Evolutionary conservation across 495 filamentous ascomycete genomes (phyloP).

Genomic region (Xylaria curta): DNA sequence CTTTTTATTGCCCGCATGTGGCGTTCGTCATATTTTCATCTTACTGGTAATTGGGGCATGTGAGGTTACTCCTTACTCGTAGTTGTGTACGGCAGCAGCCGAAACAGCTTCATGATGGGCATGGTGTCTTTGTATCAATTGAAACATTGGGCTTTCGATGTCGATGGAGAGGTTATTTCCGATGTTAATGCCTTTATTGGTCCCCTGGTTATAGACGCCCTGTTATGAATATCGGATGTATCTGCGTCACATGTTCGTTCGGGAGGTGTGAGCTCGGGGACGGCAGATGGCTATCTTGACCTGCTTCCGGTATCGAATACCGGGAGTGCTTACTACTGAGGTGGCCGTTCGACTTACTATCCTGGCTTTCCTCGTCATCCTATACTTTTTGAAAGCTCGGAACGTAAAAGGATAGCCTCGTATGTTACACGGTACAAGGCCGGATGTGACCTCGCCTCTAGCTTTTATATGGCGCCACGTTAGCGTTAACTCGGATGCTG

Average conservation of each 20-base stretch:
- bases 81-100: background rate
- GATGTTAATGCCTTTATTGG: background rate
- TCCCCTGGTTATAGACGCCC: background rate
- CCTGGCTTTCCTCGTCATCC: background rate
- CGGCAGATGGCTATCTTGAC: no score
- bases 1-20: slow-evolving; percentile 4
- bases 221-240: background rate
- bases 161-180: background rate
- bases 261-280: background rate
- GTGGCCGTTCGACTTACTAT: background rate
- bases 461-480: slow-evolving; percentile 3
- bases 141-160: background rate
- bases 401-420: background rate
- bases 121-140: background rate
- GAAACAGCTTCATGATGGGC: background rate
- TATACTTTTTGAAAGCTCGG: background rate
- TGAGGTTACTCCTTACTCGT: background rate
- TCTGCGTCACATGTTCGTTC: background rate
- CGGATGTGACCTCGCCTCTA: background rate
- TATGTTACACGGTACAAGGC: background rate
- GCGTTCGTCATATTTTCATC: slow-evolving; percentile 14
- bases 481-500: background rate
- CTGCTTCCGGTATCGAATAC: background rate
- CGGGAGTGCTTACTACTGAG: background rate
- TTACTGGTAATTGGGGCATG: background rate